These are phyloP conservation scores for Endotrypanum monterogeii DNA, from an alignment of 208 protist species.

Conservation along the genomic window DNA sequence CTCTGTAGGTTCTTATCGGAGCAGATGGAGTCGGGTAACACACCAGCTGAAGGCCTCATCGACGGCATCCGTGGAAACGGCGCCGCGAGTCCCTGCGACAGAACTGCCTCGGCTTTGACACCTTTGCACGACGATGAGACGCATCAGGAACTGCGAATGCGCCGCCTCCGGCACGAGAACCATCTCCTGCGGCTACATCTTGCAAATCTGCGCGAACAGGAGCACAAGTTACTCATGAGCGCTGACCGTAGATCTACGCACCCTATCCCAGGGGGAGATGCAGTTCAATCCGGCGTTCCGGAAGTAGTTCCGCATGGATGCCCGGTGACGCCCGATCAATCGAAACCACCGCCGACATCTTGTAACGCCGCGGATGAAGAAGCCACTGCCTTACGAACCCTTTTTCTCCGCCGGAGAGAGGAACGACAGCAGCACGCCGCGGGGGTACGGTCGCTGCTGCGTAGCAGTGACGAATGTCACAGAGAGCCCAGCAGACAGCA, in stretches of 20 bases:
- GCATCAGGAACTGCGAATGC: slow-evolving; percentile 12
- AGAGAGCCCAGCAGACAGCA: slow-evolving; percentile 15
- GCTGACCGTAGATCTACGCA: not conserved
- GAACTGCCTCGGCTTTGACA: not conserved
- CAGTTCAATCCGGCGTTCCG: not conserved
- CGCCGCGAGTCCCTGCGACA: not conserved
- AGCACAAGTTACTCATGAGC: slow-evolving; percentile 8
- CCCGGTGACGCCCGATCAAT: not conserved
- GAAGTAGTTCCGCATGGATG: not conserved
- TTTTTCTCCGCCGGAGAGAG: slow-evolving; percentile 49
- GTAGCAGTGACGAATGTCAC: slow-evolving; percentile 34
- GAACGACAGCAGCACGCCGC: slow-evolving; percentile 41
- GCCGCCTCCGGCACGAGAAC: slow-evolving; percentile 50
- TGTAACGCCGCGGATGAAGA: slow-evolving; percentile 8
- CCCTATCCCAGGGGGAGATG: not conserved
- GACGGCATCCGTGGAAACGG: not conserved
- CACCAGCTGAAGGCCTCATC: not conserved
- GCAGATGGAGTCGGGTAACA: slow-evolving; percentile 3
- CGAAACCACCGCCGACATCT: not conserved
- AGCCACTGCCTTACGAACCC: slow-evolving; percentile 31
- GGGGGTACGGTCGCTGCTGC: slow-evolving; percentile 33
- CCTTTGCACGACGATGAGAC: not conserved
- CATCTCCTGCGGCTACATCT: slow-evolving; percentile 48
- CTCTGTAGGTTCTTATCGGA: not conserved
- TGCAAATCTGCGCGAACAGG: slow-evolving; percentile 45